Evolutionary conservation across 306 rosid genomes (phyloP).

Genomic region (Rubus parviflorus): DNA sequence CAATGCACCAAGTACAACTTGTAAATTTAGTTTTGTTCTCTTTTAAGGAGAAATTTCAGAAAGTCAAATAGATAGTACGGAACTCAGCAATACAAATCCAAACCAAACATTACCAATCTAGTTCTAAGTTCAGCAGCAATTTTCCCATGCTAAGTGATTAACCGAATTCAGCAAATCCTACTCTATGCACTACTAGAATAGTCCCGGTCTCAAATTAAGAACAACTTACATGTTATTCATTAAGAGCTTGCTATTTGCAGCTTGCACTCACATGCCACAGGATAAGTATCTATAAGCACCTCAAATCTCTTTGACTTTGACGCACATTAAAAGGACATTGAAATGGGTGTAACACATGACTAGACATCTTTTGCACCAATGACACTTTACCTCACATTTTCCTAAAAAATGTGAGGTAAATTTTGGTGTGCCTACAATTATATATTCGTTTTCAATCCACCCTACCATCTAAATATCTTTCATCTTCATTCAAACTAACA

Average conservation of each 20-base stretch:
- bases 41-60: background rate
- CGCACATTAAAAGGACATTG: background rate
- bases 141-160: conserved; percentile 4
- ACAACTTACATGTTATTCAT: background rate
- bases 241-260: background rate
- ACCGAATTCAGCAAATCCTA: background rate
- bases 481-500: background rate
- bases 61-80: background rate
- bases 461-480: background rate
- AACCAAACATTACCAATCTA: background rate
- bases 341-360: background rate
- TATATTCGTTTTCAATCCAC: background rate
- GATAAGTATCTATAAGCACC: background rate
- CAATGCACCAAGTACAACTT: conserved; percentile 24
- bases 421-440: background rate
- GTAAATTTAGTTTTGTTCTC: background rate
- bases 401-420: background rate
- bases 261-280: background rate
- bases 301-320: background rate
- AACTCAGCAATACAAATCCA: background rate
- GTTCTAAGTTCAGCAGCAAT: background rate
- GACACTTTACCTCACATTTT: background rate
- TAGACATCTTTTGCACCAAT: background rate
- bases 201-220: background rate
- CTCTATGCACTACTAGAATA: background rate